Evolutionary conservation across 177 flowering plant genomes (phyloP).

Genomic region (Vitis hybrid): DNA sequence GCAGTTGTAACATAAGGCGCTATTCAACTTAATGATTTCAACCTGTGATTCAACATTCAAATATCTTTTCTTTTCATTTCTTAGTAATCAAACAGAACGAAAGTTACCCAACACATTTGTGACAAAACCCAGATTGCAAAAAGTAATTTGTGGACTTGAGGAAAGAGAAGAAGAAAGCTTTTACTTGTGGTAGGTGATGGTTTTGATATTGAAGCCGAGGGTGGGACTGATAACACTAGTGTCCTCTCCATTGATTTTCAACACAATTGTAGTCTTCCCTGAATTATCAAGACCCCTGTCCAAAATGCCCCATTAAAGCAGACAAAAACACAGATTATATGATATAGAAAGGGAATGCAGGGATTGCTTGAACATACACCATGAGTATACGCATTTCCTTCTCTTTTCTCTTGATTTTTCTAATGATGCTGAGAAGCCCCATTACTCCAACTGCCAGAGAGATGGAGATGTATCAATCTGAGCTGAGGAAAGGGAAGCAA

Average conservation of each 20-base stretch:
- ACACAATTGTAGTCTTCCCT: conserved; percentile 90
- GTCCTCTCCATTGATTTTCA: conserved; percentile 94
- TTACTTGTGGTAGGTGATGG: conserved; percentile 78
- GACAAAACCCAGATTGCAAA: conserved; percentile 3
- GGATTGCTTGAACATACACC: conserved; percentile 62
- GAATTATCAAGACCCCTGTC: conserved; percentile 95
- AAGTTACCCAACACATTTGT: too few species aligned
- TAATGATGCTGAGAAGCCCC: conserved; percentile 95
- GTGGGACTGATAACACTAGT: conserved; percentile 97
- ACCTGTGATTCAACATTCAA: too few species aligned
- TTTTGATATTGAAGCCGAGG: conserved; percentile 95
- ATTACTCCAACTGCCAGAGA: conserved; percentile 10
- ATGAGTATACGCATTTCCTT: conserved; percentile 96
- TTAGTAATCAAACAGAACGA: too few species aligned
- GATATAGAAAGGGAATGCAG: not conserved
- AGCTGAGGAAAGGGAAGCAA: too few species aligned
- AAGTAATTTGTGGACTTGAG: too few species aligned
- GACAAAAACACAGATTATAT: not conserved
- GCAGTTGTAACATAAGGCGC: too few species aligned
- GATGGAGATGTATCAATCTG: too few species aligned
- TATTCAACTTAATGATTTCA: too few species aligned
- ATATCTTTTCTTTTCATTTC: too few species aligned
- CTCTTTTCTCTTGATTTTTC: conserved; percentile 90
- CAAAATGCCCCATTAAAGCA: not conserved
- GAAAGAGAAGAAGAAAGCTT: conserved; percentile 5